Conservation (phyloP, 2,329 filamentous ascomycete species). For the Geosmithia putterillii region DNA sequence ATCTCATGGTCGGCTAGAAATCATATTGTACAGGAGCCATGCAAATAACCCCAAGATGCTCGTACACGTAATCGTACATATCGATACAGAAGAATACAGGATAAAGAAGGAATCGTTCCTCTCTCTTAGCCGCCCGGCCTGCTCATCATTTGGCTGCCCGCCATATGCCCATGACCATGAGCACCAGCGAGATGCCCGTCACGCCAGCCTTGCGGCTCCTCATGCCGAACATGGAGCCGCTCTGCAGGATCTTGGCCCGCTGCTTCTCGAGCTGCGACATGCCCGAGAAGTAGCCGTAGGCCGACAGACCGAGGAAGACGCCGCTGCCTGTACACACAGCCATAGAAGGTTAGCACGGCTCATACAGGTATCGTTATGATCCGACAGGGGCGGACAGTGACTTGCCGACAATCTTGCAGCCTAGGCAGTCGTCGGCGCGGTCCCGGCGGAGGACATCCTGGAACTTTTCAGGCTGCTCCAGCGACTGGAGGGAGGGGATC, state of each 20-base stretch:
- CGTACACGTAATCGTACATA: background rate
- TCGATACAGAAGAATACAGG: background rate
- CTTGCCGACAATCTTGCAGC: conserved; percentile 61
- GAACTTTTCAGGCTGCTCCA: conserved; percentile 50
- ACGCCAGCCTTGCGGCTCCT: conserved; percentile 57
- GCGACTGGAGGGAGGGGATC: conserved; percentile 35
- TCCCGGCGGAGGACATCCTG: conserved; percentile 44
- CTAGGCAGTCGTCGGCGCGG: conserved; percentile 52
- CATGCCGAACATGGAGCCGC: conserved; percentile 61
- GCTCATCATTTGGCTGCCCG: conserved; percentile 42
- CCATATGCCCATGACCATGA: conserved; percentile 61
- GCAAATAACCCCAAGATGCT: no score
- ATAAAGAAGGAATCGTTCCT: background rate
- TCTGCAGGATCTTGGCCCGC: conserved; percentile 51
- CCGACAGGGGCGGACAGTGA: conserved; percentile 6
- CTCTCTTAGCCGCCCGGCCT: background rate
- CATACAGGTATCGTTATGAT: no score
- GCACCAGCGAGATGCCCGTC: conserved; percentile 50
- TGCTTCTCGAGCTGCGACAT: conserved; percentile 59
- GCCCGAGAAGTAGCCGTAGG: conserved; percentile 67
- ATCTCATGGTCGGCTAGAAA: no score
- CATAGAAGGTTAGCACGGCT: background rate
- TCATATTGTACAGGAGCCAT: no score
- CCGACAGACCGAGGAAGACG: conserved; percentile 63
- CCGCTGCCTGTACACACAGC: conserved; percentile 44